A percentile compares a stretch with the other conserved stretches of the same genome.
phyloP scores from a whole-genome alignment of 805 yeast genomes.

The Sugiyamaella chiloensis region DNA sequence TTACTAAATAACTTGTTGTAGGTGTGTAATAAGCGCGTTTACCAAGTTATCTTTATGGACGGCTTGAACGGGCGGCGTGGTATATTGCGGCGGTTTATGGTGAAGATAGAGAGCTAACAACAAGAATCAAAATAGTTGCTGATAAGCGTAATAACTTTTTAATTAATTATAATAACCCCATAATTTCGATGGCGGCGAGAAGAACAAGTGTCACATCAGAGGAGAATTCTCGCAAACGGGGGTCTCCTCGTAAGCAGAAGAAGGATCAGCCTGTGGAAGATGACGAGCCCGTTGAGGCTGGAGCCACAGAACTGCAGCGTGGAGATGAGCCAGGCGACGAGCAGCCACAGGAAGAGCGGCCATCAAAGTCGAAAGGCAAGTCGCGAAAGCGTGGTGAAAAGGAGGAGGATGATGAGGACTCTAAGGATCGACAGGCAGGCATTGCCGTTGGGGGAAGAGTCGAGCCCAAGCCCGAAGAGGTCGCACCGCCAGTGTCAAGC shows the following conservation, averaged over 20 bases:
- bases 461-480: not conserved
- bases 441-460: not conserved
- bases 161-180: no score
- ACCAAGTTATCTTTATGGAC: not conserved
- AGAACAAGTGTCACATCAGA: slow-evolving; percentile 1
- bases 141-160: no score
- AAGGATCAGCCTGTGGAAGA: not conserved
- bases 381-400: not conserved
- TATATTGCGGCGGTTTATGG: slow-evolving; percentile 5
- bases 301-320: not conserved
- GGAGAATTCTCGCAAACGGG: not conserved
- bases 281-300: not conserved
- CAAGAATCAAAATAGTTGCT: no score
- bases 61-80: slow-evolving; percentile 1
- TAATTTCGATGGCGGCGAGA: not conserved
- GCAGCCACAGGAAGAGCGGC: slow-evolving; percentile 5
- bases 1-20: not conserved
- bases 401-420: not conserved
- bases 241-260: slow-evolving; percentile 1
- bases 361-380: not conserved
- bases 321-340: not conserved
- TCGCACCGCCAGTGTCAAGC: no score
- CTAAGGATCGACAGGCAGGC: not conserved
- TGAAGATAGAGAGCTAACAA: no score
- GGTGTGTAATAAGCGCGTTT: not conserved